Percentiles rank a stretch among this genome's conserved stretches.
Evolutionary conservation across 164 flowering plant genomes (phyloP).

Genomic region (Umbilicus rupestris): DNA sequence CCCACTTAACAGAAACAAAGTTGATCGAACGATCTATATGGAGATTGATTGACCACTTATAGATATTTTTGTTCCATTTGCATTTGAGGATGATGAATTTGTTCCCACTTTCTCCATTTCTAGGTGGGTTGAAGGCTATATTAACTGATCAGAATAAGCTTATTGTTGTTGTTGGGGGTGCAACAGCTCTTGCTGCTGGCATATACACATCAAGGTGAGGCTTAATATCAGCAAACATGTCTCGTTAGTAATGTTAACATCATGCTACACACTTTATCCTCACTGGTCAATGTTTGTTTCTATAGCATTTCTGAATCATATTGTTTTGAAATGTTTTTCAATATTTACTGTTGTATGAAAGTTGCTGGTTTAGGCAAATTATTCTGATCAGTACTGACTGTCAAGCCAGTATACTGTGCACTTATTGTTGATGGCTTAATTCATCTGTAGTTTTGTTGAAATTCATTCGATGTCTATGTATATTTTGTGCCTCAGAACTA

Average conservation of each 20-base stretch:
- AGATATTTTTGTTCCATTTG: not conserved
- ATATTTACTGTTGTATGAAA: not conserved
- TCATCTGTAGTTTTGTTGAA: too few species aligned
- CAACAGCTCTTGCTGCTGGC: conserved; percentile 97
- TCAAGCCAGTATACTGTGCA: too few species aligned
- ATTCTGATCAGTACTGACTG: too few species aligned
- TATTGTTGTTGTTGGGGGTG: conserved; percentile 87
- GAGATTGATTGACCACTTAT: not conserved
- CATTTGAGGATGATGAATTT: not conserved
- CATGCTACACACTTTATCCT: not conserved
- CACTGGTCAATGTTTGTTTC: not conserved
- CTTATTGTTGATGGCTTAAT: too few species aligned
- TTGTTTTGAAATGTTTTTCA: not conserved
- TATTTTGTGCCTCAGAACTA: too few species aligned
- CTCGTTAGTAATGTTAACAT: not conserved
- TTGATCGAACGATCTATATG: not conserved
- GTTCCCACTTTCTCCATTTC: not conserved
- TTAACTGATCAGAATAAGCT: conserved; percentile 90
- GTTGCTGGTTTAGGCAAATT: too few species aligned
- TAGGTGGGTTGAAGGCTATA: conserved; percentile 82
- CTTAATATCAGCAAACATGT: not conserved
- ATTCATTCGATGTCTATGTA: too few species aligned
- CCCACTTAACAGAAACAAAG: not conserved
- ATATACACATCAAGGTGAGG: conserved; percentile 82
- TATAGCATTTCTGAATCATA: too few species aligned